These are phyloP conservation scores for Solanum piurae DNA, from an alignment of 257 asterid genomes.

Conservation along the genomic window DNA sequence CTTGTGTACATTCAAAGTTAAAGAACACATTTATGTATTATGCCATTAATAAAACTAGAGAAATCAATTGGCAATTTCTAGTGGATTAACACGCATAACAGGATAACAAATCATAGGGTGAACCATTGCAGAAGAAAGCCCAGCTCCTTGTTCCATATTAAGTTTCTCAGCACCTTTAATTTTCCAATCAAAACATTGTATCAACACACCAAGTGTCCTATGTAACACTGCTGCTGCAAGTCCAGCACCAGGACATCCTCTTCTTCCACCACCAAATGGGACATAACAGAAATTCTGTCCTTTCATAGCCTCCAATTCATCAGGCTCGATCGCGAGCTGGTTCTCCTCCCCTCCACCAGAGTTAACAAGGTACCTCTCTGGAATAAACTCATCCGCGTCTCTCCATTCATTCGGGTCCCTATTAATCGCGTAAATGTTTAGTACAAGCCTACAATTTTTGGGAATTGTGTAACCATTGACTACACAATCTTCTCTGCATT, in stretches of 20 bases:
- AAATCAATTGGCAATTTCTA: neutral
- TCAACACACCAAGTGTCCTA: slow-evolving; percentile 4
- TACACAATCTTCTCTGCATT: slow-evolving; percentile 16
- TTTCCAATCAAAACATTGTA: slow-evolving; percentile 26
- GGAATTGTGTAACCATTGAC: slow-evolving; percentile 9
- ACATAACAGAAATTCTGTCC: slow-evolving; percentile 17
- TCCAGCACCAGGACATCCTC: slow-evolving; percentile 19
- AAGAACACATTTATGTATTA: too few relatives aligned
- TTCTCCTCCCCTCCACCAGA: neutral
- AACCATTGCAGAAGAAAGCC: slow-evolving; percentile 17
- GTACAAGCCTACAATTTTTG: slow-evolving; percentile 6
- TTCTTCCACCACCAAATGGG: slow-evolving; percentile 23
- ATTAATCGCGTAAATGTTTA: slow-evolving; percentile 10
- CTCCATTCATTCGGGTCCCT: slow-evolving; percentile 14
- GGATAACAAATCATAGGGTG: slow-evolving; percentile 19
- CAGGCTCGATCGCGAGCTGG: neutral
- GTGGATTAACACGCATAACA: neutral
- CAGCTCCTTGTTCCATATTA: slow-evolving; percentile 20
- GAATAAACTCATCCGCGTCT: slow-evolving; percentile 6
- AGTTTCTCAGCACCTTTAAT: slow-evolving; percentile 2
- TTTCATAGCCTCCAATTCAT: slow-evolving; percentile 6
- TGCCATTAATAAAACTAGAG: neutral
- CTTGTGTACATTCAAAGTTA: too few relatives aligned
- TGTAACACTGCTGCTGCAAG: slow-evolving; percentile 10
- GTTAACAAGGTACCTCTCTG: slow-evolving; percentile 2